Evolutionary conservation across 345 rosid genomes (phyloP).

Genomic region (Ceriops tagal): DNA sequence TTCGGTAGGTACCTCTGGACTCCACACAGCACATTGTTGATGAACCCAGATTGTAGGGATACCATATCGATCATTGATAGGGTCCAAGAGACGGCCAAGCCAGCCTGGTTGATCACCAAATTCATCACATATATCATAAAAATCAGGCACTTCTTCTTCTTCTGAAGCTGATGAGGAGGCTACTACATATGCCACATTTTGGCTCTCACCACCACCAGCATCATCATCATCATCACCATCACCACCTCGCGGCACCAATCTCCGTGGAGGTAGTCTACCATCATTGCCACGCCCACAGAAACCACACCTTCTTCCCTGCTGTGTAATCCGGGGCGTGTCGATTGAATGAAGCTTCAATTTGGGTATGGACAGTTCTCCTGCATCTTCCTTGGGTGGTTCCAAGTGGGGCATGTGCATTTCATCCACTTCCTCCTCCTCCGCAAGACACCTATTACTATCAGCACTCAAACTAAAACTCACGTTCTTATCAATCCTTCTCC

Average conservation of each 20-base stretch:
- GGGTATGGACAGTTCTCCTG: constrained; percentile 9
- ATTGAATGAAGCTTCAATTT: constrained; percentile 27
- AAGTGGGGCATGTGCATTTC: constrained; percentile 26
- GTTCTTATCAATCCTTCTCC: constrained; percentile 36
- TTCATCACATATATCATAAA: constrained; percentile 49
- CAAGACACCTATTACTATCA: constrained; percentile 6
- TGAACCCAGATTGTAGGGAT: constrained; percentile 99
- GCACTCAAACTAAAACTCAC: constrained; percentile 11
- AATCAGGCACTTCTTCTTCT: constrained; percentile 42
- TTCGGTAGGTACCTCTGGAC: constrained; percentile 69
- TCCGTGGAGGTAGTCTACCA: constrained; percentile 75
- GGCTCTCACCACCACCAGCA: constrained; percentile 61
- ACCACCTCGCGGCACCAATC: constrained; percentile 34
- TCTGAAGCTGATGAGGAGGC: constrained; percentile 75
- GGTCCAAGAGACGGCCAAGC: constrained; percentile 95
- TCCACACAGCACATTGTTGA: constrained; percentile 98
- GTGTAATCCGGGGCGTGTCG: constrained; percentile 44
- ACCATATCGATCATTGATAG: constrained; percentile 90
- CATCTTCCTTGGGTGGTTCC: constrained; percentile 29
- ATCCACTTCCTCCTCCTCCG: constrained; percentile 35
- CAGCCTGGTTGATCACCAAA: constrained; percentile 91
- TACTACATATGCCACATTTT: constrained; percentile 54
- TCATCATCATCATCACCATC: too few species aligned
- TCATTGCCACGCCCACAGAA: constrained; percentile 92
- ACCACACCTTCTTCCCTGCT: constrained; percentile 79